Conservation (phyloP, 176 grass and related monocot genomes). For the Lolium rigidum region DNA sequence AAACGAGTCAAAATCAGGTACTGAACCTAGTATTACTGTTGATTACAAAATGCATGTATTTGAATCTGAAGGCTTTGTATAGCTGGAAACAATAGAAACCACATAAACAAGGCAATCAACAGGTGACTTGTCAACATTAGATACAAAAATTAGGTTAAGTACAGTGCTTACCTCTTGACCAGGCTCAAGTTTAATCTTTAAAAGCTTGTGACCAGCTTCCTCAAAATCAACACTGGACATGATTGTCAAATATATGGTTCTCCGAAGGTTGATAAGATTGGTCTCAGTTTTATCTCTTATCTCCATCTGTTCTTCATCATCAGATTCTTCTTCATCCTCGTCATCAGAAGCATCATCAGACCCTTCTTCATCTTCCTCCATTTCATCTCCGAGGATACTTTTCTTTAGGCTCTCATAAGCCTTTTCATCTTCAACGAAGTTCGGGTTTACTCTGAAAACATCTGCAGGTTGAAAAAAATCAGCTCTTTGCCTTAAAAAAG, state of each 20-base stretch:
- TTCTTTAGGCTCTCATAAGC: conserved; percentile 86
- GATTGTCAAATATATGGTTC: conserved; percentile 97
- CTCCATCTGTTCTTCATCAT: conserved; percentile 87
- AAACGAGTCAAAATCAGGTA: neutral
- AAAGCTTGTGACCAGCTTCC: conserved; percentile 96
- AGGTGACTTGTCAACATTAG: conserved; percentile 22
- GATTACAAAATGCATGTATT: neutral
- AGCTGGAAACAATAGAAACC: conserved; percentile 1
- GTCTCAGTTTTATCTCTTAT: conserved; percentile 95
- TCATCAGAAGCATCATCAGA: conserved; percentile 74
- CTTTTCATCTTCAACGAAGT: conserved; percentile 91
- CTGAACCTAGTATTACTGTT: neutral
- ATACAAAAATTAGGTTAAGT: neutral
- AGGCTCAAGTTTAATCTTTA: conserved; percentile 98
- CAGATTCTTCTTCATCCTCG: conserved; percentile 76
- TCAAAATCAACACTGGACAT: conserved; percentile 99
- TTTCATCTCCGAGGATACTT: conserved; percentile 78
- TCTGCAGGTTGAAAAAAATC: conserved; percentile 60
- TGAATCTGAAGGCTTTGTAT: neutral
- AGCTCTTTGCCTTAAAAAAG: conserved; percentile 28
- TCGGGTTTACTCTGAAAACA: conserved; percentile 84
- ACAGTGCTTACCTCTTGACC: conserved; percentile 83
- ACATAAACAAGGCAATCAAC: conserved; percentile 16
- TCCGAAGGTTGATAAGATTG: conserved; percentile 86
- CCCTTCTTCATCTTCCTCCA: conserved; percentile 72